phyloP scores from a whole-genome alignment of 768 basidiomycete species.

The Trametes coccinea region DNA sequence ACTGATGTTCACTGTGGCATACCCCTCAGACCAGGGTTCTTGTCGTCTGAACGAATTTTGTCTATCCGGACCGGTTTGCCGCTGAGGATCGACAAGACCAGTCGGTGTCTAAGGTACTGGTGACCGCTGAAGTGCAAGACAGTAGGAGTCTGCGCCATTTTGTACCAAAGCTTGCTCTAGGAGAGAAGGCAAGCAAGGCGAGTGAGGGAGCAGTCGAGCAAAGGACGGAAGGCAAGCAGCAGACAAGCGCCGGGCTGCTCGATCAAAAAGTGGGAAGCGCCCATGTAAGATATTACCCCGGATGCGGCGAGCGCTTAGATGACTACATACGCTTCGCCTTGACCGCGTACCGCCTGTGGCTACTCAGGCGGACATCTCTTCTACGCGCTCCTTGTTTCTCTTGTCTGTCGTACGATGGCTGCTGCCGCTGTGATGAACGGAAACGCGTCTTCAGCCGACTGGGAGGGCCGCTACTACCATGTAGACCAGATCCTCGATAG shows the following conservation, averaged over 20 bases:
- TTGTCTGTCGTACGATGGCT: conserved; percentile 5
- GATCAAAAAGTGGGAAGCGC: conserved; percentile 18
- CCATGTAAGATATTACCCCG: background rate
- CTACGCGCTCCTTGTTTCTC: background rate
- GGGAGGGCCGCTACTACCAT: conserved; percentile 71
- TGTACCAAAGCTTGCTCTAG: background rate
- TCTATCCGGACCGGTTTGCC: conserved; percentile 84
- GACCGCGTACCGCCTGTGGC: background rate
- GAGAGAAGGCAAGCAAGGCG: background rate
- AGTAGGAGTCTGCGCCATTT: conserved; percentile 23
- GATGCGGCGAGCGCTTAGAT: conserved; percentile 15
- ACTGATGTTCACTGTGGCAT: conserved; percentile 12
- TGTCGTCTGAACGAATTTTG: conserved; percentile 87
- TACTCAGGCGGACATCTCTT: background rate
- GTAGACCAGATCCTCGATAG: conserved; percentile 85
- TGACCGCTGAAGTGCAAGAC: conserved; percentile 75
- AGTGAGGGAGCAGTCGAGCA: background rate
- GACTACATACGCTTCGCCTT: conserved; percentile 1
- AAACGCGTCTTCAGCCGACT: conserved; percentile 41
- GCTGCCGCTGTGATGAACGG: conserved; percentile 35
- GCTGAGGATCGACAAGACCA: conserved; percentile 88
- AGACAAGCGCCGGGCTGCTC: background rate
- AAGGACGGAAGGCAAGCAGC: background rate
- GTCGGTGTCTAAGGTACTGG: conserved; percentile 76
- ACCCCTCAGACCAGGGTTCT: conserved; percentile 95